Conservation (phyloP, 768 basidiomycete genomes). For the Boletus subparvulus region DNA sequence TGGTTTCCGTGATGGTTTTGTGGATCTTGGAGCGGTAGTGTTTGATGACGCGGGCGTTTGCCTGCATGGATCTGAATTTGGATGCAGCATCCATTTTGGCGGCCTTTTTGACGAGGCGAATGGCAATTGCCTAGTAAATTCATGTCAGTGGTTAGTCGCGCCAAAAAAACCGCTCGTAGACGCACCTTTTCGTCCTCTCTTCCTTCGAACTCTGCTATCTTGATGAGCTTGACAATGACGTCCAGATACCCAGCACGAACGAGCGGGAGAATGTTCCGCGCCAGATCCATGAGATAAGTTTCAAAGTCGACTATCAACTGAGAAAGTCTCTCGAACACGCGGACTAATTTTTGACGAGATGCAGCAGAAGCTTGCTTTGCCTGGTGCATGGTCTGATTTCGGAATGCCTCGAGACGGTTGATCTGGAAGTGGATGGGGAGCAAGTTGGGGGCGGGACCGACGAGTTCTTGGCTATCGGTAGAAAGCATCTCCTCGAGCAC, state of each 20-base stretch:
- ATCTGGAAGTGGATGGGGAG: slow-evolving; percentile 89
- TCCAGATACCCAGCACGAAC: slow-evolving; percentile 76
- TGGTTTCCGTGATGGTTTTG: slow-evolving; percentile 76
- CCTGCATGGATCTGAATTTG: slow-evolving; percentile 91
- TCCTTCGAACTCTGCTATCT: slow-evolving; percentile 92
- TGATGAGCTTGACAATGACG: slow-evolving; percentile 89
- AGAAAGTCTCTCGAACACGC: slow-evolving; percentile 85
- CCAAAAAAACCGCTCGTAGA: neutral
- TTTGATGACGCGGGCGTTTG: slow-evolving; percentile 89
- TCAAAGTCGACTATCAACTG: slow-evolving; percentile 82
- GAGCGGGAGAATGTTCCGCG: slow-evolving; percentile 73
- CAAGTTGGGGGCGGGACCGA: slow-evolving; percentile 85
- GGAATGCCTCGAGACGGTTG: slow-evolving; percentile 88
- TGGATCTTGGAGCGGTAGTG: slow-evolving; percentile 91
- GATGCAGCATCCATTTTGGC: slow-evolving; percentile 91
- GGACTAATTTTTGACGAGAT: slow-evolving; percentile 64
- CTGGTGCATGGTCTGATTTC: slow-evolving; percentile 92
- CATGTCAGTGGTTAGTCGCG: neutral
- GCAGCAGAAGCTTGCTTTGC: slow-evolving; percentile 78
- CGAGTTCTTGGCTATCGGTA: slow-evolving; percentile 70
- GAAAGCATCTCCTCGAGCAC: slow-evolving; percentile 76
- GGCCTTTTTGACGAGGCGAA: slow-evolving; percentile 91
- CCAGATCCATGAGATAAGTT: slow-evolving; percentile 74
- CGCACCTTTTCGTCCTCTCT: slow-evolving; percentile 90
- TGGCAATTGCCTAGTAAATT: slow-evolving; percentile 76